Percentiles rank a stretch among this genome's conserved stretches.
Evolutionary conservation across 768 basidiomycete species (phyloP).

Genomic region (Gloeostereum incarnatum): DNA sequence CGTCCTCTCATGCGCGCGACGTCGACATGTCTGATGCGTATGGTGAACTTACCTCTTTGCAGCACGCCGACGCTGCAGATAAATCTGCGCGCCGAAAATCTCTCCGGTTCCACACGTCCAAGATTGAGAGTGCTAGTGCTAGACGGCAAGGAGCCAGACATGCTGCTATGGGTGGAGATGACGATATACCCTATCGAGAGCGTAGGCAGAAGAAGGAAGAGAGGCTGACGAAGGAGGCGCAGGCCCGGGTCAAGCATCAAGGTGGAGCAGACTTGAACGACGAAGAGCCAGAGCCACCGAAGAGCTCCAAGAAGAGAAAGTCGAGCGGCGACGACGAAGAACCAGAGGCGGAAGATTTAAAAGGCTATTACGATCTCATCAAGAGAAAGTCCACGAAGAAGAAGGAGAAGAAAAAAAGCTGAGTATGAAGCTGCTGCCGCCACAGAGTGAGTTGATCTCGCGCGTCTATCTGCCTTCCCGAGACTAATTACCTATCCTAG

Average conservation of each 20-base stretch:
- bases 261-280: constrained; percentile 66
- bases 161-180: constrained; percentile 78
- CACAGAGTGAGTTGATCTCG: constrained; percentile 48
- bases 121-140: constrained; percentile 76
- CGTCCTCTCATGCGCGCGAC: constrained; percentile 15
- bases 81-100: constrained; percentile 76
- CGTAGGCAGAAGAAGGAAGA: constrained; percentile 54
- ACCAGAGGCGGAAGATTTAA: too few species aligned
- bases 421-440: constrained; percentile 65
- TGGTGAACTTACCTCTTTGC: constrained; percentile 68
- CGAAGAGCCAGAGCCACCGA: constrained; percentile 32
- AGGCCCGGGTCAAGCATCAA: constrained; percentile 30
- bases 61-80: constrained; percentile 68
- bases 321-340: constrained; percentile 29
- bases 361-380: constrained; percentile 92
- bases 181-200: constrained; percentile 88
- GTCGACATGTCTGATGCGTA: constrained; percentile 40
- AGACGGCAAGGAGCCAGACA: constrained; percentile 66
- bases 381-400: constrained; percentile 61
- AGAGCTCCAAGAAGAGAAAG: constrained; percentile 21
- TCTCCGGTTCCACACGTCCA: constrained; percentile 88
- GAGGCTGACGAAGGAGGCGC: constrained; percentile 44
- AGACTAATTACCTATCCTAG: constrained; percentile 10
- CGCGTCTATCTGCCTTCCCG: constrained; percentile 1
- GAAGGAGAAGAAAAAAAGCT: constrained; percentile 72